Conservation (phyloP, 176 grass and related monocot genomes). For the Triticum aestivum region IWGSC_CS_RefSeq_v2.1 NC_057803.1:649906278-649906777, state of each 20-base stretch:
- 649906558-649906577: neutral
- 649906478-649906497: neutral
- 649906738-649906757: neutral
- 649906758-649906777: too few relatives aligned
- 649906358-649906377: neutral
- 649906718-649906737: neutral
- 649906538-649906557: neutral
- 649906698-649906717: neutral
- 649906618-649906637: neutral
- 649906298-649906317: conserved; percentile 5
- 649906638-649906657: neutral
- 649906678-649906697: neutral
- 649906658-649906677: neutral
- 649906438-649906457: neutral
- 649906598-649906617: neutral
- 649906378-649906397: neutral
- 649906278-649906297: neutral
- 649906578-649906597: neutral
- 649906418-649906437: neutral
- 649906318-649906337: neutral
- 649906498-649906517: neutral
- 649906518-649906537: neutral
- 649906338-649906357: neutral
- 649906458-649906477: neutral
- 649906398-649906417: neutral